phyloP scores from a whole-genome alignment of 768 basidiomycete species.

The Termitomyces sp. region DNA sequence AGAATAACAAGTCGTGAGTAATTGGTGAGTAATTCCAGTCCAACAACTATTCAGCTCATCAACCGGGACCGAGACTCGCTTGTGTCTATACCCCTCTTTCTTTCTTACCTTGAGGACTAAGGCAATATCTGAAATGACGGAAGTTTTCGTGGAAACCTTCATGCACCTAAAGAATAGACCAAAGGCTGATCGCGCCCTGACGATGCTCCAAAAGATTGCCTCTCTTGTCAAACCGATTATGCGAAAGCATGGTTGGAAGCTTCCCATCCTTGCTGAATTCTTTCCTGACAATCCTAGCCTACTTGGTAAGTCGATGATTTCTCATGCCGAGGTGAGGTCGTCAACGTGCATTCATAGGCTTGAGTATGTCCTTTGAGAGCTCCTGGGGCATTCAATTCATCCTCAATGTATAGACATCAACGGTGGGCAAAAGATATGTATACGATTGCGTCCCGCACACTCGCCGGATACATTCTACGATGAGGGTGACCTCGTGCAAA shows the following conservation, averaged over 20 bases:
- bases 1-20: too few species aligned
- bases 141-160: constrained; percentile 59
- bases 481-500: constrained; percentile 69
- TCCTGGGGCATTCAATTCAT: background rate
- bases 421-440: constrained; percentile 72
- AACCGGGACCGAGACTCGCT: background rate
- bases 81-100: background rate
- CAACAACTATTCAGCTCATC: background rate
- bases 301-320: constrained; percentile 49
- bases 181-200: constrained; percentile 61
- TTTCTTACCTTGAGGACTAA: background rate
- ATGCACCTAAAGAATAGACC: constrained; percentile 68
- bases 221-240: constrained; percentile 92
- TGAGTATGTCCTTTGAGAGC: constrained; percentile 23
- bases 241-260: constrained; percentile 76
- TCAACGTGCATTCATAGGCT: constrained; percentile 18
- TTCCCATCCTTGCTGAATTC: constrained; percentile 83
- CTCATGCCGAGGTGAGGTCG: background rate
- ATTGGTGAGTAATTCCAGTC: background rate
- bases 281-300: constrained; percentile 71
- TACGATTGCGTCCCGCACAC: constrained; percentile 72
- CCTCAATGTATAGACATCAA: constrained; percentile 54
- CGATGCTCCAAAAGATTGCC: constrained; percentile 62
- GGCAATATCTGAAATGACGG: constrained; percentile 34
- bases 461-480: constrained; percentile 67